These are phyloP conservation scores for Pichia sp. DNA, from an alignment of 1,139 yeast species.

Conservation along the genomic window DNA sequence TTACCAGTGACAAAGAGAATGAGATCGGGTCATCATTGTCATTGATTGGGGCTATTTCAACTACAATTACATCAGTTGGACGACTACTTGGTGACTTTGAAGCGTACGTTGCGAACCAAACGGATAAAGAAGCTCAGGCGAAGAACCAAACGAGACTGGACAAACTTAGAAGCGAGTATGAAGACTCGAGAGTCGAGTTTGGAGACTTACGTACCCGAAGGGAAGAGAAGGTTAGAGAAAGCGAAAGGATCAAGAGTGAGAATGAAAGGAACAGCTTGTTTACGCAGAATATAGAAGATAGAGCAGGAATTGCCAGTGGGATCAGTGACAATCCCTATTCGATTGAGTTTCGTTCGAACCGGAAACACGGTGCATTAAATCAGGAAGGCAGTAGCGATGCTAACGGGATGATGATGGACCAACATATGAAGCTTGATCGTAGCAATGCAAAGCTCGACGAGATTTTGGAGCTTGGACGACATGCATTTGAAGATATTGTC, in stretches of 20 bases:
- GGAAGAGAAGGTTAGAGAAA: slow-evolving; percentile 41
- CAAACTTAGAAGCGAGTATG: slow-evolving; percentile 57
- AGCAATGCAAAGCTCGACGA: slow-evolving; percentile 84
- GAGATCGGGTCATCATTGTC: slow-evolving; percentile 49
- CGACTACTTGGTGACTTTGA: slow-evolving; percentile 77
- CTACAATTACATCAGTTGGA: slow-evolving; percentile 69
- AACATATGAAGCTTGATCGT: slow-evolving; percentile 57
- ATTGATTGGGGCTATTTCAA: slow-evolving; percentile 68
- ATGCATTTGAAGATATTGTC: slow-evolving; percentile 79
- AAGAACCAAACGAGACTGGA: slow-evolving; percentile 63
- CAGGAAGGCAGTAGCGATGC: slow-evolving; percentile 32
- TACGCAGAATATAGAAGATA: slow-evolving; percentile 31
- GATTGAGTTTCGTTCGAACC: slow-evolving; percentile 27
- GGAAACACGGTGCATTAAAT: slow-evolving; percentile 24
- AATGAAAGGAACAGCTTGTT: slow-evolving; percentile 34
- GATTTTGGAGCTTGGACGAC: slow-evolving; percentile 83
- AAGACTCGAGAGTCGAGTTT: slow-evolving; percentile 54
- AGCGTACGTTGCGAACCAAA: slow-evolving; percentile 58
- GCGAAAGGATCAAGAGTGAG: slow-evolving; percentile 16
- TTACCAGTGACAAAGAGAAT: slow-evolving; percentile 33
- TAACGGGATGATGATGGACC: slow-evolving; percentile 54
- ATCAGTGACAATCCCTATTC: slow-evolving; percentile 63
- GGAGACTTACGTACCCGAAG: slow-evolving; percentile 59
- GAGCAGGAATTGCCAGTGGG: slow-evolving; percentile 43
- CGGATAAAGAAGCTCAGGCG: slow-evolving; percentile 49